Evolutionary conservation across 257 asterid genomes (phyloP).

Genomic region (Mentha longifolia): DNA sequence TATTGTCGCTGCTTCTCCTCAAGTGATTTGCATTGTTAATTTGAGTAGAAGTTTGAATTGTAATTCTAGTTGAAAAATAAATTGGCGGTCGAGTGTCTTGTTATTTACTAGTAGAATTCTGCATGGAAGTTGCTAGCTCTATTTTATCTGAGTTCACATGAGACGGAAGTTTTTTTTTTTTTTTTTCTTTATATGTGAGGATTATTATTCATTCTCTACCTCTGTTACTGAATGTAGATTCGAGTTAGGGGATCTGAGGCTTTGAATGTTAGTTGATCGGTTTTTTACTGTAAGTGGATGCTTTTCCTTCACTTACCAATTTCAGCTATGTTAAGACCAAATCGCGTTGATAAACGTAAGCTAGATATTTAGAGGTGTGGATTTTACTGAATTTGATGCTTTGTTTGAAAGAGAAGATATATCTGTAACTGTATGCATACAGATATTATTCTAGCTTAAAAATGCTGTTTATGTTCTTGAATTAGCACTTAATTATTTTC

Average conservation of each 20-base stretch:
- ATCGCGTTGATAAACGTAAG: not conserved
- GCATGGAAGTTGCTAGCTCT: not conserved
- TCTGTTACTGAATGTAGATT: conserved; percentile 3
- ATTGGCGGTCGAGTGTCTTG: not conserved
- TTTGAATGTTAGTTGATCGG: not conserved
- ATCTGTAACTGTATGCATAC: not conserved
- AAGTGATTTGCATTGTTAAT: not conserved
- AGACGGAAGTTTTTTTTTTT: conserved; percentile 9
- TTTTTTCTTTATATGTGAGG: no score
- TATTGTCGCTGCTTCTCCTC: conserved; percentile 23
- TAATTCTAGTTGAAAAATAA: conserved; percentile 8
- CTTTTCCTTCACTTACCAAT: not conserved
- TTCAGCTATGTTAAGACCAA: not conserved
- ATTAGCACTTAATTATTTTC: not conserved
- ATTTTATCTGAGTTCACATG: not conserved
- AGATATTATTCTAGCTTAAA: not conserved
- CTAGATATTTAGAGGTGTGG: not conserved
- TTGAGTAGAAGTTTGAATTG: not conserved
- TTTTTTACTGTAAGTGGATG: not conserved
- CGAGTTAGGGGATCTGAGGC: not conserved
- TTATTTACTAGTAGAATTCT: not conserved
- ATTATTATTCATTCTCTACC: conserved; percentile 4
- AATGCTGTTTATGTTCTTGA: not conserved
- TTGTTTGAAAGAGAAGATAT: not conserved
- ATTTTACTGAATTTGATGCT: not conserved